Evolutionary conservation across 768 basidiomycete species (phyloP).

Genomic region (Hypholoma sublateritium): DNA sequence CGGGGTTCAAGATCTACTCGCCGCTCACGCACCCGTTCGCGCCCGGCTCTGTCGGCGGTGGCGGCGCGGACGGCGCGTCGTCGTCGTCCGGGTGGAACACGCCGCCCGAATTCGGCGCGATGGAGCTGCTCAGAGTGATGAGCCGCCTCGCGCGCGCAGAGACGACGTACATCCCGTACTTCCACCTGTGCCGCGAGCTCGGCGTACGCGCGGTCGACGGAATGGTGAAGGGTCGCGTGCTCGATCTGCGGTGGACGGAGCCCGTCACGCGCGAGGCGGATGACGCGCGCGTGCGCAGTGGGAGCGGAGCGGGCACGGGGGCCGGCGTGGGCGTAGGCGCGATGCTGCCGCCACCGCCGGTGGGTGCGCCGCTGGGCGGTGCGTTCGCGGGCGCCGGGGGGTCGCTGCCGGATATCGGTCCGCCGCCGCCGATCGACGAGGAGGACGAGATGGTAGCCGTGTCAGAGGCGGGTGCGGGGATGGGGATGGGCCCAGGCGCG

Average conservation of each 20-base stretch:
- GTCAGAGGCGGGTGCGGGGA: conserved; percentile 35
- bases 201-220: conserved; percentile 83
- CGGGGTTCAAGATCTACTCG: conserved; percentile 63
- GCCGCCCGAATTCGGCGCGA: conserved; percentile 64
- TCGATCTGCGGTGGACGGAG: conserved; percentile 79
- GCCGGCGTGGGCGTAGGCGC: background rate
- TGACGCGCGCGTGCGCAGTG: conserved; percentile 17
- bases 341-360: background rate
- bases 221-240: conserved; percentile 75
- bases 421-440: conserved; percentile 32
- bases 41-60: conserved; percentile 28
- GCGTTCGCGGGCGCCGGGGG: conserved; percentile 2
- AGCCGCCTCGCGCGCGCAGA: conserved; percentile 67
- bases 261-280: conserved; percentile 56
- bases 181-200: conserved; percentile 79
- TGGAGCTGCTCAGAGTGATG: conserved; percentile 83
- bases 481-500: background rate
- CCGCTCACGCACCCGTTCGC: conserved; percentile 32
- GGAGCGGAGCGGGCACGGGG: background rate
- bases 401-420: conserved; percentile 16
- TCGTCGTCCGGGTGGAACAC: conserved; percentile 18
- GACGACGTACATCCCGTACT: conserved; percentile 71
- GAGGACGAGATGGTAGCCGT: conserved; percentile 53
- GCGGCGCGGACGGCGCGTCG: conserved; percentile 36
- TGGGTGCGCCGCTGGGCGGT: background rate